Base-by-base conservation (phyloP, 1,284 basidiomycete species). In the Moesziomyces sp. region DNA sequence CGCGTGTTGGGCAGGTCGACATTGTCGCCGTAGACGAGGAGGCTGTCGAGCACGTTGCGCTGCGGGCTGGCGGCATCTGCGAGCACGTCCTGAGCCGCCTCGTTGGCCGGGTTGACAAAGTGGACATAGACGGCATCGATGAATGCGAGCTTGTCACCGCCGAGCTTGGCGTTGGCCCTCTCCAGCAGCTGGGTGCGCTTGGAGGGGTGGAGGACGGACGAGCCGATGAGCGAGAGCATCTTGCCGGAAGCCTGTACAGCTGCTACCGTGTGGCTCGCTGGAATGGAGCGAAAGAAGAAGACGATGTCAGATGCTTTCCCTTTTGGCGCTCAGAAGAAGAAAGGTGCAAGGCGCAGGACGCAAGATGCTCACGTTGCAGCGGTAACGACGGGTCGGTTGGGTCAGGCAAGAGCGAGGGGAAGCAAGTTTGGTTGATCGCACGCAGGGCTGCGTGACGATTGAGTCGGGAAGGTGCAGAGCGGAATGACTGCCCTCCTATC, bases 21-120 rank as follows among this genome's bases (percentile, higher is more conserved):
- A 79, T 93, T 87, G 83, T 97, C 93, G 10, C 96, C 96, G 76
- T 98, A 98, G 21, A 89, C 87, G 58, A 99, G 86, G n/a, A 99
- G 88, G 48, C 88, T 88, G 76, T 91, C 87, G 46, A 99, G 88
- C 14, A 90, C 87, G 54, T 84, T 84, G 40, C 89, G 86, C 52
- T 88, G 85, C 0, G 85, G 51, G 1, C 90, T 90, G 8, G 80
- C 79, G 0, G 82, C 21, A 47, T 88, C 81, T 2, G 81, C 77
- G 13, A 95, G 87, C 9, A 88, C 86, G 3, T 80, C 79, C 73
- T 90, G 87, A 0, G 88, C 85, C 2, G 84, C 82, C 7, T 84
- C 73, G 3, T 89, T 87, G 14, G 85, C 84, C 60, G 89, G 88
- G 71, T 92, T 89, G 76, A 98, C 89, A 35, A 96, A 89, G 86